Percentiles rank a stretch among this genome's conserved stretches.
phyloP scores from a whole-genome alignment of 257 asterid species.

The Gardenia jasminoides region DNA sequence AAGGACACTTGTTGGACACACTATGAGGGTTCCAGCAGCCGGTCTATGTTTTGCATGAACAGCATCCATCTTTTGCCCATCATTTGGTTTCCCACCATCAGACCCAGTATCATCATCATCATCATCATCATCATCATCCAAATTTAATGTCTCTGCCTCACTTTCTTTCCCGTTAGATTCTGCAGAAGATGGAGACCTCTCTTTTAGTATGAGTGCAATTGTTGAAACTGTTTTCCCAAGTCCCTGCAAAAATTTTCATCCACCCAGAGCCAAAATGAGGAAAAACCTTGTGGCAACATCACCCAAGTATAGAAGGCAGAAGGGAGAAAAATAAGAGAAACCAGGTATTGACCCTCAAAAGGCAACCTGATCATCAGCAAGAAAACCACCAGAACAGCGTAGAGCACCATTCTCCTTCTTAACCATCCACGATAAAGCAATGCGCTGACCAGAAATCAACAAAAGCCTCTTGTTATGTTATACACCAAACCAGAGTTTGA shows the following conservation, averaged over 20 bases:
- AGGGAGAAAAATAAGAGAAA: slow-evolving; percentile 2
- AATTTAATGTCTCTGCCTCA: slow-evolving; percentile 72
- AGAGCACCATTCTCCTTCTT: slow-evolving; percentile 80
- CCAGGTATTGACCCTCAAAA: slow-evolving; percentile 11
- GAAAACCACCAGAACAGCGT: slow-evolving; percentile 96
- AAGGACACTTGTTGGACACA: slow-evolving; percentile 98
- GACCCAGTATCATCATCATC: slow-evolving; percentile 1
- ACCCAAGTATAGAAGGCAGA: slow-evolving; percentile 9
- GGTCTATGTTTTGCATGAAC: slow-evolving; percentile 66
- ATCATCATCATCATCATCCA: slow-evolving; percentile 83
- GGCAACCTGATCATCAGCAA: slow-evolving; percentile 98
- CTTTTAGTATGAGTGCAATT: slow-evolving; percentile 88
- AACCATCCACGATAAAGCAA: slow-evolving; percentile 98
- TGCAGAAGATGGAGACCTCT: slow-evolving; percentile 67
- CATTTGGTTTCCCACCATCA: slow-evolving; percentile 30
- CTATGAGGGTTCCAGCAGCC: slow-evolving; percentile 93
- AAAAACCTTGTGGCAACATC: slow-evolving; percentile 4
- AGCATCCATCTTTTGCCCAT: slow-evolving; percentile 25
- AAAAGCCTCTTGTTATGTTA: slow-evolving; percentile 18
- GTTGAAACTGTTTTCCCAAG: slow-evolving; percentile 97
- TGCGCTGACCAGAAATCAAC: slow-evolving; percentile 52
- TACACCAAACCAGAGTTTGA: slow-evolving; percentile 7
- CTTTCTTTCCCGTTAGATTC: slow-evolving; percentile 39
- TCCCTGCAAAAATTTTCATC: slow-evolving; percentile 56
- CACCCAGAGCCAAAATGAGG: slow-evolving; percentile 15